These are phyloP conservation scores for Singerocomus rubriflavus DNA, from an alignment of 1,284 basidiomycete genomes.

Conservation along the genomic window DNA sequence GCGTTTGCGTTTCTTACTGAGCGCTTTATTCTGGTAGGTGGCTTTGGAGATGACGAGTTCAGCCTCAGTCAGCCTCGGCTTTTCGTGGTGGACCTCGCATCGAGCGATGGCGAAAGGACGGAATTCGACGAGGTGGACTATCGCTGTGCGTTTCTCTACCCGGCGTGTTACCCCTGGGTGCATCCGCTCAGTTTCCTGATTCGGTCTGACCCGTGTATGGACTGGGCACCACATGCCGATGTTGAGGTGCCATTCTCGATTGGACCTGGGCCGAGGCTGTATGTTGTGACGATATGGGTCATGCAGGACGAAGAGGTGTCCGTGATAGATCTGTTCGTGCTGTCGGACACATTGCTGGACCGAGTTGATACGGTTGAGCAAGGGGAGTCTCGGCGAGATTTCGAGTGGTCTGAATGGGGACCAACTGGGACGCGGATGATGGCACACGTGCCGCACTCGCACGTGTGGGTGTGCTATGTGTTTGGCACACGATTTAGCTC, in stretches of 20 bases:
- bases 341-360: slow-evolving; percentile 43
- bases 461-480: slow-evolving; percentile 58
- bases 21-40: slow-evolving; percentile 39
- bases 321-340: slow-evolving; percentile 45
- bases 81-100: slow-evolving; percentile 34
- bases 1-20: slow-evolving; percentile 49
- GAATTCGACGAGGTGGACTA: slow-evolving; percentile 32
- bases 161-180: slow-evolving; percentile 30
- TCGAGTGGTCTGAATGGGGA: slow-evolving; percentile 56
- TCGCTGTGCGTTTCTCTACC: slow-evolving; percentile 42
- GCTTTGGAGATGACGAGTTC: slow-evolving; percentile 12
- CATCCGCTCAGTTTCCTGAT: slow-evolving; percentile 39
- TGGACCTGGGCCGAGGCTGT: slow-evolving; percentile 43
- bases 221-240: slow-evolving; percentile 38
- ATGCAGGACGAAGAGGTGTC: slow-evolving; percentile 23
- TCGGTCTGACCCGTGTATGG: slow-evolving; percentile 55
- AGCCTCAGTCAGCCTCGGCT: slow-evolving; percentile 20
- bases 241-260: slow-evolving; percentile 47
- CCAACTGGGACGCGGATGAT: slow-evolving; percentile 44
- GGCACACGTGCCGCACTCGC: slow-evolving; percentile 33
- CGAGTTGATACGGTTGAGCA: slow-evolving; percentile 28
- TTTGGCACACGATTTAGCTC: slow-evolving; percentile 48
- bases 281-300: slow-evolving; percentile 47
- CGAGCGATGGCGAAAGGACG: slow-evolving; percentile 22
- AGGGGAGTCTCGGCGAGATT: slow-evolving; percentile 20